Percentiles rank a stretch among this genome's conserved stretches.
These are phyloP conservation scores for Coelomomyces lativittatus DNA, from an alignment of 371 early-diverging fungal genomes.

Conservation along the genomic window DNA sequence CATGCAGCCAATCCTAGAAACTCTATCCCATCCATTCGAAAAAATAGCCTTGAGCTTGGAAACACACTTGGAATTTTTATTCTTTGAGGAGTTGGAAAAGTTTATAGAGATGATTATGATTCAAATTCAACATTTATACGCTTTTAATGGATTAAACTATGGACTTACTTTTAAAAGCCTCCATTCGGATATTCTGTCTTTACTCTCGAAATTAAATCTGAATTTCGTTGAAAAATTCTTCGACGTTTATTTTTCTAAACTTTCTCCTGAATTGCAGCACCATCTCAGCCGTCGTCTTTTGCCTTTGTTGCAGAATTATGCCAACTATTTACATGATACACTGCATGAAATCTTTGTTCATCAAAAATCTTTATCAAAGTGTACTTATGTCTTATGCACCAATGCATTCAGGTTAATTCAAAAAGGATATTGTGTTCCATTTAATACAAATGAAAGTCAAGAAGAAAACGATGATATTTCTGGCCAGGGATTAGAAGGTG, in stretches of 20 bases:
- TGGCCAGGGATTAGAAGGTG: constrained; percentile 18
- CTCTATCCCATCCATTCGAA: too few species aligned
- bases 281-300: too few species aligned
- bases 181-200: too few species aligned
- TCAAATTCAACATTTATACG: constrained; percentile 2
- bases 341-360: not conserved
- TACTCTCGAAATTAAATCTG: too few species aligned
- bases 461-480: constrained; percentile 28
- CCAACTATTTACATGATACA: not conserved
- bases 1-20: too few species aligned
- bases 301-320: not conserved
- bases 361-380: constrained; percentile 31
- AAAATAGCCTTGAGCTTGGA: too few species aligned
- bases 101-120: constrained; percentile 4
- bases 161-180: too few species aligned
- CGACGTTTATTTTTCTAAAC: not conserved
- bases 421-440: constrained; percentile 66
- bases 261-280: not conserved
- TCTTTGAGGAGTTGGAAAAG: too few species aligned
- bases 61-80: too few species aligned
- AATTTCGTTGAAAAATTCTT: too few species aligned
- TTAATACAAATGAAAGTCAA: constrained; percentile 14
- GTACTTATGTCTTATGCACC: constrained; percentile 47
- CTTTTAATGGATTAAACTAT: not conserved
- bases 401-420: constrained; percentile 52